Percentiles rank a stretch among this genome's conserved stretches.
phyloP scores from a whole-genome alignment of 768 basidiomycete species.

The Suillus fuscotomentosus region DNA sequence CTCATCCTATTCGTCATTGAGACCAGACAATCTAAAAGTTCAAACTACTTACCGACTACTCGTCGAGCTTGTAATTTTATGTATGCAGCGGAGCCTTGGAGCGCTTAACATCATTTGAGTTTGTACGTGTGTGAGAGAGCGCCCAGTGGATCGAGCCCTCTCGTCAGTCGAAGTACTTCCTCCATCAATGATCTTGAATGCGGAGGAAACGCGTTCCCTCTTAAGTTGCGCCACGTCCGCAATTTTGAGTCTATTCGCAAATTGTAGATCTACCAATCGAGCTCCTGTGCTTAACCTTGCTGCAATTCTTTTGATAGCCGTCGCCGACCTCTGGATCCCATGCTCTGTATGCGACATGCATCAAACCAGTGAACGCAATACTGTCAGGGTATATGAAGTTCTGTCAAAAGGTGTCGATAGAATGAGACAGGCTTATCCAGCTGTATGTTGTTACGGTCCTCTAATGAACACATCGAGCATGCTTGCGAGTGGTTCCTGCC shows the following conservation, averaged over 20 bases:
- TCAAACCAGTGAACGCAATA: too few species aligned
- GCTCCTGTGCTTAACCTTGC: background rate
- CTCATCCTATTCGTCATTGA: too few species aligned
- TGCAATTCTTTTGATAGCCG: background rate
- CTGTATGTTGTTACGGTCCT: background rate
- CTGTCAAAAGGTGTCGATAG: background rate
- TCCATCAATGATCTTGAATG: background rate
- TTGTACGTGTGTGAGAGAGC: background rate
- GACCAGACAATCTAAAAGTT: background rate
- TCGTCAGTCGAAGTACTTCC: background rate
- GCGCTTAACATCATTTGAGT: background rate
- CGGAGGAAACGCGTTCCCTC: background rate
- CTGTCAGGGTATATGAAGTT: background rate
- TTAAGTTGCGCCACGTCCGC: background rate
- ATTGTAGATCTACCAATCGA: background rate
- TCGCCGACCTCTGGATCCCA: too few species aligned
- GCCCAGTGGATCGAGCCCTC: background rate
- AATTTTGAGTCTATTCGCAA: background rate
- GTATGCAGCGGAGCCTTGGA: background rate
- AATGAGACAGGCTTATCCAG: background rate
- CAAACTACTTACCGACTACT: background rate
- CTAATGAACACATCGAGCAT: background rate
- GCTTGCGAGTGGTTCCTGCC: background rate
- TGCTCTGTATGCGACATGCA: background rate
- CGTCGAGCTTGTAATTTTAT: background rate